A percentile compares a stretch with the other conserved stretches of the same genome.
These are phyloP conservation scores for Acanthamoeba triangularis DNA, from an alignment of 208 protist genomes.

Conservation along the genomic window DNA sequence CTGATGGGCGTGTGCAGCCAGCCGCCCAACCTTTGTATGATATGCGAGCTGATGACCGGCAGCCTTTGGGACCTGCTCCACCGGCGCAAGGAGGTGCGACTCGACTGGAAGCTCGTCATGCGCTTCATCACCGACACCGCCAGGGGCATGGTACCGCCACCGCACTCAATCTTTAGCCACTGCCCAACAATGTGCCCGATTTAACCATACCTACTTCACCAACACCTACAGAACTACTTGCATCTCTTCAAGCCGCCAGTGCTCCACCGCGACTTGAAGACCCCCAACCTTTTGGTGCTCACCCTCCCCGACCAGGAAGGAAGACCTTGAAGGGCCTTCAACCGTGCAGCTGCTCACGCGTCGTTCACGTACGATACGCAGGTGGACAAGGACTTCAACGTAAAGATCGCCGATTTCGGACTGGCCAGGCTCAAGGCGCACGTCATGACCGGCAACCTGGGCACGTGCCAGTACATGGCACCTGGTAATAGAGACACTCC, in stretches of 20 bases:
- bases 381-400: slow-evolving; percentile 67
- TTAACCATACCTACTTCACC: background rate
- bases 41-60: slow-evolving; percentile 74
- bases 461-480: slow-evolving; percentile 77
- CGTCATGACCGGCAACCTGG: slow-evolving; percentile 74
- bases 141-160: slow-evolving; percentile 49
- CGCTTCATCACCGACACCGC: slow-evolving; percentile 73
- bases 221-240: slow-evolving; percentile 39
- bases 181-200: background rate
- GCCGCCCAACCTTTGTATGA: slow-evolving; percentile 77
- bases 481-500: background rate
- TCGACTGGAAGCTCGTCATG: slow-evolving; percentile 68
- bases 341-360: no score
- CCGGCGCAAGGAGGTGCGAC: slow-evolving; percentile 31
- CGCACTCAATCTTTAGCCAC: background rate
- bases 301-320: no score
- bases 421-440: slow-evolving; percentile 56
- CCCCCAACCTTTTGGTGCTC: slow-evolving; percentile 65
- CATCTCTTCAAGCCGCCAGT: slow-evolving; percentile 71
- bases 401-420: slow-evolving; percentile 65
- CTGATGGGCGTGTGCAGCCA: slow-evolving; percentile 74
- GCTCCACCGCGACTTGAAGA: slow-evolving; percentile 73
- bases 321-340: no score
- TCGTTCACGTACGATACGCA: background rate
- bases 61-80: slow-evolving; percentile 74